Percentiles rank a stretch among this genome's conserved stretches.
phyloP scores from a whole-genome alignment of 2,329 filamentous ascomycete genomes.

The Aspergillus tubingensis region DNA sequence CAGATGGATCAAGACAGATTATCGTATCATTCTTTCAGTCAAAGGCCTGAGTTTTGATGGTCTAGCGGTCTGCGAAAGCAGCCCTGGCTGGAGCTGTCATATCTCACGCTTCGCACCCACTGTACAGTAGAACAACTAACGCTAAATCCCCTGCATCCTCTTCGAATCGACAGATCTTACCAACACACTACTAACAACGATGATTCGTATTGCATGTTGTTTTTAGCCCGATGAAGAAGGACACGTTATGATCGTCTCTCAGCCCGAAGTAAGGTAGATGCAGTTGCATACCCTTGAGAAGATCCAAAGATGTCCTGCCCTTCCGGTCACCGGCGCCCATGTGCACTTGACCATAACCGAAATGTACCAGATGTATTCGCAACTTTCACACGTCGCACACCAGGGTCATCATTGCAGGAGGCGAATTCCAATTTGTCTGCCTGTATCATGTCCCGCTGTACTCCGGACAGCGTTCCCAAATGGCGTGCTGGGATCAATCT shows the following conservation, averaged over 20 bases:
- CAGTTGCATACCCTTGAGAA: not conserved
- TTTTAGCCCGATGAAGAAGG: not conserved
- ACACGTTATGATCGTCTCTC: constrained; percentile 8
- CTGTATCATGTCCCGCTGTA: not conserved
- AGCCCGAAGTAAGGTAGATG: constrained; percentile 6
- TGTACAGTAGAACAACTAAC: constrained; percentile 2
- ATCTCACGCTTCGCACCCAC: constrained; percentile 9
- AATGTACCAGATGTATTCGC: constrained; percentile 1
- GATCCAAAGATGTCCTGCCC: not conserved
- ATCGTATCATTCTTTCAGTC: not conserved
- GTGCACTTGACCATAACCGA: not conserved
- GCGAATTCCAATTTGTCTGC: not conserved
- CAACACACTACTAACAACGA: not conserved
- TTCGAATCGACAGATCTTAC: constrained; percentile 5
- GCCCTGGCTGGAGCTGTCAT: constrained; percentile 20
- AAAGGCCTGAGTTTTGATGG: constrained; percentile 11
- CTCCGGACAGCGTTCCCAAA: not conserved
- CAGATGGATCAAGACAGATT: not conserved
- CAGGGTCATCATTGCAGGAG: constrained; percentile 8
- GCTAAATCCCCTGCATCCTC: constrained; percentile 10
- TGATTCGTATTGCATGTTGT: not conserved
- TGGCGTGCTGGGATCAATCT: not conserved
- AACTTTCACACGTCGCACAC: constrained; percentile 10
- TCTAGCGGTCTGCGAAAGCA: constrained; percentile 20
- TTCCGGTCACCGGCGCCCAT: constrained; percentile 6